These are phyloP conservation scores for Syzygium jambos DNA, from an alignment of 345 rosid species.

Conservation along the genomic window DNA sequence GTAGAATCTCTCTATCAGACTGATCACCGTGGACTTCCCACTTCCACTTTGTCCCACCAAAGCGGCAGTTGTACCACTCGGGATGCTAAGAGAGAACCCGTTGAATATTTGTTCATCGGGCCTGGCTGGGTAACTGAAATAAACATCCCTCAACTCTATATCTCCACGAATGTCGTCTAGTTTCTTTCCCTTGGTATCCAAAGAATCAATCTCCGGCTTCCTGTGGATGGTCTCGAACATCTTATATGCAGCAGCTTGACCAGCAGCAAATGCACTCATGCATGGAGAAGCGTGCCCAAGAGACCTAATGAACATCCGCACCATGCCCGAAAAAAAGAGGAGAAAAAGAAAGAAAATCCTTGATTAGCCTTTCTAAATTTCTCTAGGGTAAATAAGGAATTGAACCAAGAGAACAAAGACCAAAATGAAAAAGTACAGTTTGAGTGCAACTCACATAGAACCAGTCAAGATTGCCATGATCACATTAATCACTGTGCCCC, in stretches of 20 bases:
- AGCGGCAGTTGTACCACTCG: conserved; percentile 23
- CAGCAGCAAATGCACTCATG: conserved; percentile 27
- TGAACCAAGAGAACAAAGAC: background rate
- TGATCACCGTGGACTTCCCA: conserved; percentile 27
- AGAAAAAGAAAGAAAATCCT: background rate
- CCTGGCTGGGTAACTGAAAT: conserved; percentile 34
- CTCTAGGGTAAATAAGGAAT: background rate
- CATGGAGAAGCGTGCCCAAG: conserved; percentile 31
- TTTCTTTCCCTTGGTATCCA: conserved; percentile 10
- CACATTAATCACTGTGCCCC: conserved; percentile 63
- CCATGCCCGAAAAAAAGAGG: background rate
- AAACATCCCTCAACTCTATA: conserved; percentile 17
- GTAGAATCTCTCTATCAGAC: conserved; percentile 27
- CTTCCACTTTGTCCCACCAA: conserved; percentile 37
- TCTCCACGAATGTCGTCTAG: conserved; percentile 20
- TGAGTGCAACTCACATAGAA: conserved; percentile 43
- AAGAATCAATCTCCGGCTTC: conserved; percentile 23
- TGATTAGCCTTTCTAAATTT: background rate
- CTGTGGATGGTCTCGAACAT: conserved; percentile 29
- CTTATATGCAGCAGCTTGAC: conserved; percentile 24
- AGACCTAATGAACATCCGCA: conserved; percentile 15
- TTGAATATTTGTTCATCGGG: conserved; percentile 23
- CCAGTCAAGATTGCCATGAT: conserved; percentile 63
- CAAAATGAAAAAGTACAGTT: background rate
- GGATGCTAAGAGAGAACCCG: conserved; percentile 21